Conservation (phyloP, 2,329 filamentous ascomycete species). For the Aspergillus sp. region DNA sequence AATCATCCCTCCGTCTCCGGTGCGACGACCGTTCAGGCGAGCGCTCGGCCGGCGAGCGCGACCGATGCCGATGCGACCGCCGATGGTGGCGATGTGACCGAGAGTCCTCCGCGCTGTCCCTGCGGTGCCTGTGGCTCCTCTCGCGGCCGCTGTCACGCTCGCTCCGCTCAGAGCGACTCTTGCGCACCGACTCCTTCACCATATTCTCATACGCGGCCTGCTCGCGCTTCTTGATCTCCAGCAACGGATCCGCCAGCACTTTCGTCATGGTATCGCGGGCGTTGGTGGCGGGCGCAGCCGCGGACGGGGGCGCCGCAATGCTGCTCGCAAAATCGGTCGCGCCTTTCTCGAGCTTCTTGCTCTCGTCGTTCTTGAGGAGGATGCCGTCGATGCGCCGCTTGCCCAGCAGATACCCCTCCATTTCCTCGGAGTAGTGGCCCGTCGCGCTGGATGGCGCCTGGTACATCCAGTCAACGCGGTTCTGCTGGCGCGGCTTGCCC, state of each 20-base stretch:
- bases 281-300: conserved; percentile 56
- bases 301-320: conserved; percentile 8
- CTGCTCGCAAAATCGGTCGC: conserved; percentile 29
- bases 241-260: conserved; percentile 82
- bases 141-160: conserved; percentile 17
- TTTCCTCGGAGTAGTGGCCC: conserved; percentile 76
- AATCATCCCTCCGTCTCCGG: conserved; percentile 21
- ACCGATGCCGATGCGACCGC: conserved; percentile 23
- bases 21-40: conserved; percentile 22
- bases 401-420: conserved; percentile 87
- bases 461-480: conserved; percentile 98
- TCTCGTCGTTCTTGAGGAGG: conserved; percentile 76
- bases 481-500: conserved; percentile 73
- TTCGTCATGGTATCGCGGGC: conserved; percentile 81
- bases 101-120: conserved; percentile 23
- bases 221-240: conserved; percentile 91
- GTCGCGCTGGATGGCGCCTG: conserved; percentile 73
- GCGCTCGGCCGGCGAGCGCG: conserved; percentile 14
- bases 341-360: conserved; percentile 76
- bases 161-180: conserved; percentile 16
- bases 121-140: conserved; percentile 16
- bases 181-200: conserved; percentile 43
- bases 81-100: conserved; percentile 17
- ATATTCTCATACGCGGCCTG: conserved; percentile 68
- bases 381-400: conserved; percentile 83